Conservation (phyloP, 2,329 filamentous ascomycete species). For the Ophidiomyces ophidiicola region DNA sequence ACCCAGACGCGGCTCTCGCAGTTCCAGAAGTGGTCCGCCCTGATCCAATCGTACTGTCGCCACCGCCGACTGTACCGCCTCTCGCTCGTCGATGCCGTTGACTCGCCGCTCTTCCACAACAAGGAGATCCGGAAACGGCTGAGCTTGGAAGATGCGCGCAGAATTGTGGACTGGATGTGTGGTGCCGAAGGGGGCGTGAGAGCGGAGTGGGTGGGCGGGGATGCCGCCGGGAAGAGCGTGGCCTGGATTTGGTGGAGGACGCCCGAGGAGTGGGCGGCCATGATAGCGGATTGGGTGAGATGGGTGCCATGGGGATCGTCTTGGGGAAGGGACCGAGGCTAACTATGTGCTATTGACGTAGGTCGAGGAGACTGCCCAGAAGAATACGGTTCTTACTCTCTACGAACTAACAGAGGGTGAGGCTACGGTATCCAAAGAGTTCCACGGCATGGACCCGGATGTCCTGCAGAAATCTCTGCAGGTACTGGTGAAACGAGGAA, state of each 20-base stretch:
- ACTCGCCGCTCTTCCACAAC: conserved; percentile 48
- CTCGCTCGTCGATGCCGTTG: conserved; percentile 49
- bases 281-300: conserved; percentile 58
- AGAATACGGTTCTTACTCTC: conserved; percentile 75
- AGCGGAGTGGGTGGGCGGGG: conserved; percentile 47
- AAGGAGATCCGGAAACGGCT: conserved; percentile 34
- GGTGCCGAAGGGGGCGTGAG: conserved; percentile 39
- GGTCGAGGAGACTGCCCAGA: conserved; percentile 75
- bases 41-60: conserved; percentile 73
- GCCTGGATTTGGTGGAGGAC: conserved; percentile 75
- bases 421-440: conserved; percentile 59
- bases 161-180: conserved; percentile 46
- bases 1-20: conserved; percentile 34
- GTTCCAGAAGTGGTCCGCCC: conserved; percentile 71
- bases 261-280: conserved; percentile 78
- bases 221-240: conserved; percentile 39
- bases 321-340: neutral
- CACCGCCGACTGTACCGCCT: conserved; percentile 67
- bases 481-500: conserved; percentile 76
- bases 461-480: conserved; percentile 67
- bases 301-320: too few species aligned
- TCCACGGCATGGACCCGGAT: conserved; percentile 77
- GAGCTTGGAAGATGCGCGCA: conserved; percentile 40
- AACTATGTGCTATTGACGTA: conserved; percentile 16
- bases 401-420: conserved; percentile 91